Percentiles rank a stretch among this genome's conserved stretches.
Conservation (phyloP, 2,329 filamentous ascomycete genomes). For the Cryphonectria nitschkei region DNA sequence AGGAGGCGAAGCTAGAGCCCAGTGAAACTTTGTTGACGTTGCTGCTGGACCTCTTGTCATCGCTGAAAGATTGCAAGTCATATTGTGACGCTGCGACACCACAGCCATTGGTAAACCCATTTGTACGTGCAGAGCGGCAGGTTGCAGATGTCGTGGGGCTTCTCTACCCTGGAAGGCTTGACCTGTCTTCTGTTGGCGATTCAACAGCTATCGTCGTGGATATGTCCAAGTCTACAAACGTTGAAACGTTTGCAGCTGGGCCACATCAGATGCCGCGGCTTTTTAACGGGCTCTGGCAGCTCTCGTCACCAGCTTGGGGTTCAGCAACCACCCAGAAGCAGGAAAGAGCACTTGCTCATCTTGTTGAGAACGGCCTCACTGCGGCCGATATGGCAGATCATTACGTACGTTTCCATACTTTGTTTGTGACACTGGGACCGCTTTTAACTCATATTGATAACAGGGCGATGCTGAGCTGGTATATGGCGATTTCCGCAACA, state of each 20-base stretch:
- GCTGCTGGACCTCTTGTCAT: constrained; percentile 31
- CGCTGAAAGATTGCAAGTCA: constrained; percentile 31
- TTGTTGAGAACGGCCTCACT: not conserved
- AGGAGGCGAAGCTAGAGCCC: constrained; percentile 36
- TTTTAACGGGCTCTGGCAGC: constrained; percentile 40
- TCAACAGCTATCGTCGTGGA: too few relatives aligned
- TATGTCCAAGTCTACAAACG: constrained; percentile 7
- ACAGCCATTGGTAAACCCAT: constrained; percentile 32
- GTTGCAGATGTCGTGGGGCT: constrained; percentile 36
- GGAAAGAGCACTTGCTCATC: too few relatives aligned
- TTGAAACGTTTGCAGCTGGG: constrained; percentile 34
- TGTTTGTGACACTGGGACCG: not conserved
- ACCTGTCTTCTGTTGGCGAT: not conserved
- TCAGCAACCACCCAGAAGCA: constrained; percentile 27
- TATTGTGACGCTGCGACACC: constrained; percentile 32
- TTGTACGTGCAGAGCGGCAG: constrained; percentile 36
- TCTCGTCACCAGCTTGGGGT: constrained; percentile 39
- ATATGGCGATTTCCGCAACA: constrained; percentile 39
- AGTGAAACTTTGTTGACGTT: constrained; percentile 29
- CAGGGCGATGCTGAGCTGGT: constrained; percentile 33
- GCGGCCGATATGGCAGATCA: constrained; percentile 13
- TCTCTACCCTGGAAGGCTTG: constrained; percentile 34
- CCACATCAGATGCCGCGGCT: constrained; percentile 33
- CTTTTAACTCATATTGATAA: not conserved
- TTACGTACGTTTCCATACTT: not conserved